phyloP scores from a whole-genome alignment of 2,329 filamentous ascomycete genomes.

The Ascochyta clinopodiicola region DNA sequence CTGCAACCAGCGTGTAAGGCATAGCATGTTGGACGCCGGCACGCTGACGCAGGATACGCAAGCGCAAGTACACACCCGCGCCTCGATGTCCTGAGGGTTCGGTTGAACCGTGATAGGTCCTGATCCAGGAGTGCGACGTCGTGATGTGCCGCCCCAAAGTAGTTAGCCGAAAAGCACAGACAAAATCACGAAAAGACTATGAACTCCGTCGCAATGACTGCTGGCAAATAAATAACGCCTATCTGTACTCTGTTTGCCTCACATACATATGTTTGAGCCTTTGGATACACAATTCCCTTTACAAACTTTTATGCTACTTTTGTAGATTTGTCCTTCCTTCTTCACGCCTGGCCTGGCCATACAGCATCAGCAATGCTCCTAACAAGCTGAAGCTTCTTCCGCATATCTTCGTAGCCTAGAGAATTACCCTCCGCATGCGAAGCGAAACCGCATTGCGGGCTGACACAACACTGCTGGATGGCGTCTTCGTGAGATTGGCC shows the following conservation, averaged over 20 bases:
- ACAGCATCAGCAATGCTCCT: conserved; percentile 75
- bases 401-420: conserved; percentile 72
- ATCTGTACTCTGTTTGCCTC: not conserved
- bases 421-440: conserved; percentile 77
- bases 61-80: not conserved
- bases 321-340: not conserved
- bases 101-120: not conserved
- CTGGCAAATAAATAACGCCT: not conserved
- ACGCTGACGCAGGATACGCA: no score
- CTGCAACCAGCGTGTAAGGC: not conserved
- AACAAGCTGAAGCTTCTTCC: conserved; percentile 74
- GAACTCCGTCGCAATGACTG: not conserved
- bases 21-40: not conserved
- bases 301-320: not conserved
- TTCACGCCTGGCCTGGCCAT: conserved; percentile 65
- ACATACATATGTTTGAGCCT: not conserved
- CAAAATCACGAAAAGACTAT: not conserved
- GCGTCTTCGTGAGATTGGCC: conserved; percentile 70
- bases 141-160: not conserved
- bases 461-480: conserved; percentile 64
- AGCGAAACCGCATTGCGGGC: conserved; percentile 56
- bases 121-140: not conserved
- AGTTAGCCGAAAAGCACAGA: not conserved
- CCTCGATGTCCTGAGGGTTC: not conserved
- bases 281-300: not conserved